Evolutionary conservation across 805 yeast genomes (phyloP).

Genomic region (Starmerella sirachaensis): DNA sequence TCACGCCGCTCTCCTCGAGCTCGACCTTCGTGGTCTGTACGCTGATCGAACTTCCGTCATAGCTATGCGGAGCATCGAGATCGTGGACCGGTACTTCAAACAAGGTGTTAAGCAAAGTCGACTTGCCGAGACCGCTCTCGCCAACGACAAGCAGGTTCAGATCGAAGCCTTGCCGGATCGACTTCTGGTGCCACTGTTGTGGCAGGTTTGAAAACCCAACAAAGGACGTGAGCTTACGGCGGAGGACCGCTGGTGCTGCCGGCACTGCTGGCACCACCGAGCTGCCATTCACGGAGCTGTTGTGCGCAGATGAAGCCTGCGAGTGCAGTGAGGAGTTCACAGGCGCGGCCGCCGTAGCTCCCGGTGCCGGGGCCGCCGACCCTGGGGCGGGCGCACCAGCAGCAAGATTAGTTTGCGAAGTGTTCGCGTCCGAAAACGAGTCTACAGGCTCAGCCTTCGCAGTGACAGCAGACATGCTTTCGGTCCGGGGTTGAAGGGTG

Average conservation of each 20-base stretch:
- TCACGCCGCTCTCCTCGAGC: constrained; percentile 89
- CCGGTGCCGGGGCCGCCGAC: too few species aligned
- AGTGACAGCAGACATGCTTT: neutral
- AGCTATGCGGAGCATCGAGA: constrained; percentile 28
- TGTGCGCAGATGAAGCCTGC: too few species aligned
- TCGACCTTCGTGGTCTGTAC: constrained; percentile 54
- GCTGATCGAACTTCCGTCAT: constrained; percentile 27
- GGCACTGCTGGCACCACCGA: constrained; percentile 3
- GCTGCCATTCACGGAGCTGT: too few species aligned
- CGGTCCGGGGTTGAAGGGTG: neutral
- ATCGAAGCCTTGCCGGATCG: constrained; percentile 77
- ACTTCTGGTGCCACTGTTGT: constrained; percentile 95
- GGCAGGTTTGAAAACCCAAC: constrained; percentile 98
- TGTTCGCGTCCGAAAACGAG: constrained; percentile 7
- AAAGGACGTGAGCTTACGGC: constrained; percentile 76
- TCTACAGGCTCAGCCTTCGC: constrained; percentile 3
- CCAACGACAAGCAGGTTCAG: constrained; percentile 76
- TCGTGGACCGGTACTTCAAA: constrained; percentile 57
- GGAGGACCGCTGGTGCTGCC: constrained; percentile 43
- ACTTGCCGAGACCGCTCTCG: constrained; percentile 83
- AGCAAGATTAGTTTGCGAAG: too few species aligned
- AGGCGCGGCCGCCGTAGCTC: too few species aligned
- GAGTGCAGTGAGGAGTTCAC: too few species aligned
- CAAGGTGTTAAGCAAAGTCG: constrained; percentile 82
- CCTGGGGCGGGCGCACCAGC: too few species aligned